These are phyloP conservation scores for Phytophthora capsici DNA, from an alignment of 352 stramenopile genomes.

Conservation along the genomic window DNA sequence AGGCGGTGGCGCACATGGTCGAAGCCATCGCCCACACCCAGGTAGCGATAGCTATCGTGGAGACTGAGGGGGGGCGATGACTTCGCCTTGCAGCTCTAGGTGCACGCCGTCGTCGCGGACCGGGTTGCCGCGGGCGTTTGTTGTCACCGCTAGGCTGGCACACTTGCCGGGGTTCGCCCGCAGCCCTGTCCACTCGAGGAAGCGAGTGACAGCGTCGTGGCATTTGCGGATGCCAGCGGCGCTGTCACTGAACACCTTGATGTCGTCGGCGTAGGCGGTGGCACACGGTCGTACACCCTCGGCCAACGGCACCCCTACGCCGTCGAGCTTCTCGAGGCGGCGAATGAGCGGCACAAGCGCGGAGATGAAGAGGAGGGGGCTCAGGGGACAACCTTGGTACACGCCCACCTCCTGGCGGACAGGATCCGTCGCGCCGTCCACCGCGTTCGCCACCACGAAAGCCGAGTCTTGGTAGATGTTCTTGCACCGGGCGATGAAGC, in stretches of 20 bases:
- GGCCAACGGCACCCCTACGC: too few species aligned
- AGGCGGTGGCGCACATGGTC: slow-evolving; percentile 7
- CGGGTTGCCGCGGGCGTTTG: slow-evolving; percentile 11
- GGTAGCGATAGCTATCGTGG: slow-evolving; percentile 1
- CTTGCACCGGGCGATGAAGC: too few species aligned
- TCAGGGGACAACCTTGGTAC: too few species aligned
- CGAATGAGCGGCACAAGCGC: too few species aligned
- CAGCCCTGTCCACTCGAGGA: slow-evolving; percentile 6
- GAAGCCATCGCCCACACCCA: slow-evolving; percentile 22
- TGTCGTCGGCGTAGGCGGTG: too few species aligned
- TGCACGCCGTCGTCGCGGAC: slow-evolving; percentile 1
- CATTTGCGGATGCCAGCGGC: slow-evolving; percentile 2
- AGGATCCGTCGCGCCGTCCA: too few species aligned
- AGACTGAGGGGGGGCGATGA: not conserved
- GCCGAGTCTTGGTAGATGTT: too few species aligned
- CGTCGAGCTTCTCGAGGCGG: too few species aligned
- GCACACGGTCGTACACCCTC: too few species aligned
- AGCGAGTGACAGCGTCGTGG: slow-evolving; percentile 6
- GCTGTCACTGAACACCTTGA: slow-evolving; percentile 9
- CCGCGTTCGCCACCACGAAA: too few species aligned
- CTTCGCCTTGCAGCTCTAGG: not conserved
- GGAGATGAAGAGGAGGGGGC: too few species aligned
- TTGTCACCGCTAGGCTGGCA: slow-evolving; percentile 4
- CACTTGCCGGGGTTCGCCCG: slow-evolving; percentile 18
- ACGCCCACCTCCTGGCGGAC: too few species aligned